phyloP scores from a whole-genome alignment of 202 grass and related monocot genomes.

The Bolboschoenoplectus hybrid region DNA sequence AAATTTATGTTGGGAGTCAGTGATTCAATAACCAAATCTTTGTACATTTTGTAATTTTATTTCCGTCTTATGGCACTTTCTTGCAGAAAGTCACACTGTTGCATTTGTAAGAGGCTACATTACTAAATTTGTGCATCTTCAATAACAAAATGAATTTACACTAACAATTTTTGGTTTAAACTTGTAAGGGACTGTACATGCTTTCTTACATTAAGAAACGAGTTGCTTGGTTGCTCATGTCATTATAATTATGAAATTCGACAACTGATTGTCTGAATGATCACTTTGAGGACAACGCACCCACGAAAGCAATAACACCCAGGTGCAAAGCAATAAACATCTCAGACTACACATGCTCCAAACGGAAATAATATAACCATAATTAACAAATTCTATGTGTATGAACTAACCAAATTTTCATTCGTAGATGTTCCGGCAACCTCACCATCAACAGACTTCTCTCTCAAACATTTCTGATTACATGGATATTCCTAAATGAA shows the following conservation, averaged over 20 bases:
- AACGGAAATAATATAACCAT: slow-evolving; percentile 3
- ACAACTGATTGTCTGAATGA: neutral
- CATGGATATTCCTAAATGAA: slow-evolving; percentile 65
- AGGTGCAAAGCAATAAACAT: neutral
- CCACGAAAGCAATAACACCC: neutral
- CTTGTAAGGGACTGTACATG: neutral
- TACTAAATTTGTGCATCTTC: neutral
- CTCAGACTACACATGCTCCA: neutral
- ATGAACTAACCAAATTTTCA: slow-evolving; percentile 55
- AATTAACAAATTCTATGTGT: slow-evolving; percentile 6
- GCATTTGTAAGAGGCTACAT: neutral
- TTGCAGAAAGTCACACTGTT: neutral
- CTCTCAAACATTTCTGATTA: slow-evolving; percentile 52
- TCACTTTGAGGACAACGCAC: neutral
- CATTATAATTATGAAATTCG: slow-evolving; percentile 6
- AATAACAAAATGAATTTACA: neutral
- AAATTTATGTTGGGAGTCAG: neutral
- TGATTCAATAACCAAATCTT: neutral
- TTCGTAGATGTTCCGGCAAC: slow-evolving; percentile 36
- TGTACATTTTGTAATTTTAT: neutral
- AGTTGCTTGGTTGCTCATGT: slow-evolving; percentile 7
- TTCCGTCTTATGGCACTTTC: neutral
- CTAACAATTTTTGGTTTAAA: neutral
- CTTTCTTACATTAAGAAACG: neutral
- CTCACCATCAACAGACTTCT: slow-evolving; percentile 35